Evolutionary conservation across 106 monocot species (phyloP).

Genomic region (Allium fistulosum): DNA sequence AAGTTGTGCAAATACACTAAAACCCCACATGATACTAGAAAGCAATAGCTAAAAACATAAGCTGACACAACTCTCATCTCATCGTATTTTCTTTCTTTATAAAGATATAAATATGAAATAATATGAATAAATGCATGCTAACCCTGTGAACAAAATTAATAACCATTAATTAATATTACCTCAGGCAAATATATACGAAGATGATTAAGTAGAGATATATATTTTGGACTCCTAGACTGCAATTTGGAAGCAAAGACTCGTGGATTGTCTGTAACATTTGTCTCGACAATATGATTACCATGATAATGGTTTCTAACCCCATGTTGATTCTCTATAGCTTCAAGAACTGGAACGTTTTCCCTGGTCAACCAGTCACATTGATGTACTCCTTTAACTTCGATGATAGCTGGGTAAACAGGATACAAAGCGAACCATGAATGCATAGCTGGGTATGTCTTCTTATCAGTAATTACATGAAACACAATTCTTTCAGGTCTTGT

Average conservation of each 20-base stretch:
- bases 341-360: slow-evolving; percentile 87
- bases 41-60: no score
- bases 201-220: slow-evolving; percentile 90
- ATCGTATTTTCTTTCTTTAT: no score
- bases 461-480: slow-evolving; percentile 97
- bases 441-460: slow-evolving; percentile 95
- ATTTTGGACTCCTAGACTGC: slow-evolving; percentile 78
- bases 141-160: no score
- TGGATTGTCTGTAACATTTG: slow-evolving; percentile 44
- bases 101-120: no score
- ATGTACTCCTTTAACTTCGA: slow-evolving; percentile 86
- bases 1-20: no score
- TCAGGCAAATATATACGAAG: slow-evolving; percentile 89
- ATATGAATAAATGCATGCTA: no score
- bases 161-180: slow-evolving; percentile 26
- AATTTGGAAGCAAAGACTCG: slow-evolving; percentile 73
- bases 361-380: slow-evolving; percentile 94
- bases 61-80: no score
- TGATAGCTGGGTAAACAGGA: slow-evolving; percentile 49
- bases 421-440: slow-evolving; percentile 96
- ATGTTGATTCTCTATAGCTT: slow-evolving; percentile 72
- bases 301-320: slow-evolving; percentile 78
- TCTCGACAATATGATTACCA: slow-evolving; percentile 42
- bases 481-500: slow-evolving; percentile 62
- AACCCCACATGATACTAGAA: no score